Evolutionary conservation across 2,329 filamentous ascomycete genomes (phyloP).

Genomic region (Cordyceps javanica): DNA sequence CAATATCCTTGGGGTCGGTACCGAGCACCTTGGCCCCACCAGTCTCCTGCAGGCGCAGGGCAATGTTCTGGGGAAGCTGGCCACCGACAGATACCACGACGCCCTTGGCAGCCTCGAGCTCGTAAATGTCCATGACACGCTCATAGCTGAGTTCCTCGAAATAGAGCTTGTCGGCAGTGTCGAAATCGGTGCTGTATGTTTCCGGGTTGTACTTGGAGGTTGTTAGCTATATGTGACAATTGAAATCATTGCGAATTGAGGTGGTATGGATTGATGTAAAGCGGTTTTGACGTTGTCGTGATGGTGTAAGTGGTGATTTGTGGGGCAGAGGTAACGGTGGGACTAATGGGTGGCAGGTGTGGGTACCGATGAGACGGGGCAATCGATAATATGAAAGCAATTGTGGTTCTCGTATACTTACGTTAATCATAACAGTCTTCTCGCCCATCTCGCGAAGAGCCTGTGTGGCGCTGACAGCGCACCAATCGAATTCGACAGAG

Average conservation of each 20-base stretch:
- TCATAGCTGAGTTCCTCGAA: constrained; percentile 97
- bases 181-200: constrained; percentile 77
- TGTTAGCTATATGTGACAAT: constrained; percentile 5
- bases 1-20: constrained; percentile 88
- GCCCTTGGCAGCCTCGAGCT: constrained; percentile 76
- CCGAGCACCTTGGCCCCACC: constrained; percentile 88
- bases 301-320: not conserved
- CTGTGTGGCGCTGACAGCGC: constrained; percentile 82
- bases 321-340: not conserved
- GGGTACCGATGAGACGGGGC: not conserved
- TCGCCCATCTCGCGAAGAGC: constrained; percentile 80
- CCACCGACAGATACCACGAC: constrained; percentile 95
- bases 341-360: not conserved
- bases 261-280: not conserved
- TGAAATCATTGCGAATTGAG: not conserved
- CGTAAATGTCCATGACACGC: constrained; percentile 98
- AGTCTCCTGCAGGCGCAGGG: constrained; percentile 83
- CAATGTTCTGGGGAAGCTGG: constrained; percentile 96
- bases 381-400: not conserved
- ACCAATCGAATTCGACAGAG: constrained; percentile 99
- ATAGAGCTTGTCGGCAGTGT: constrained; percentile 85
- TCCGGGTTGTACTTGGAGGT: constrained; percentile 62
- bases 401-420: constrained; percentile 30
- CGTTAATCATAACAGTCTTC: constrained; percentile 97
- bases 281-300: not conserved